Percentiles rank a stretch among this genome's conserved stretches.
These are phyloP conservation scores for Crithidia expoeki DNA, from an alignment of 208 protist species.

Conservation along the genomic window DNA sequence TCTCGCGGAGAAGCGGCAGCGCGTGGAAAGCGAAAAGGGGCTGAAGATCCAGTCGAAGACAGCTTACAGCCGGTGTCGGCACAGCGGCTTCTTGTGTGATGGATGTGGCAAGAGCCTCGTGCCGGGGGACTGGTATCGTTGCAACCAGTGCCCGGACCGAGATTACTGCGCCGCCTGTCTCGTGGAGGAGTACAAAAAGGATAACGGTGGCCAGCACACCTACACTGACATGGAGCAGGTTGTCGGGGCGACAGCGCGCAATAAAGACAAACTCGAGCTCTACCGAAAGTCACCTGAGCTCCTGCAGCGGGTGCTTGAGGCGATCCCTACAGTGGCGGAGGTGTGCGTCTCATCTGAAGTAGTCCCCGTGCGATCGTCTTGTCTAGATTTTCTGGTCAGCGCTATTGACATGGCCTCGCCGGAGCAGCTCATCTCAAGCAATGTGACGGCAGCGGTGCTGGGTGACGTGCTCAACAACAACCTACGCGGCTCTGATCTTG, in stretches of 20 bases:
- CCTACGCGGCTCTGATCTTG: constrained; percentile 48
- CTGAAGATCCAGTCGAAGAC: constrained; percentile 44
- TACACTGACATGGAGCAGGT: constrained; percentile 80
- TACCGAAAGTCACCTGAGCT: constrained; percentile 54
- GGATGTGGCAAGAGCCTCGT: constrained; percentile 51
- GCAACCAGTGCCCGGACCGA: constrained; percentile 75
- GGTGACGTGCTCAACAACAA: constrained; percentile 67
- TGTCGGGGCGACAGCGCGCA: constrained; percentile 25
- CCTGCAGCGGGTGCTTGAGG: constrained; percentile 53
- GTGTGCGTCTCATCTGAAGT: constrained; percentile 72
- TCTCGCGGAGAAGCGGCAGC: constrained; percentile 29
- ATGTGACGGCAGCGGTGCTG: constrained; percentile 38
- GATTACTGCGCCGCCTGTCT: constrained; percentile 81
- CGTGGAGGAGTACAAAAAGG: constrained; percentile 45
- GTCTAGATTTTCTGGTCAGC: constrained; percentile 65
- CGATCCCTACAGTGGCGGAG: constrained; percentile 57
- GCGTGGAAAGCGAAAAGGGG: constrained; percentile 34
- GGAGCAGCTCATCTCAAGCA: constrained; percentile 42
- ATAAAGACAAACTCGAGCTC: constrained; percentile 43
- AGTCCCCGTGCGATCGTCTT: constrained; percentile 38
- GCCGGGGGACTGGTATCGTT: constrained; percentile 79
- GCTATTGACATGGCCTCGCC: constrained; percentile 54
- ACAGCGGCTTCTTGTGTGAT: constrained; percentile 65
- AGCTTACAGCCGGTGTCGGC: constrained; percentile 28
- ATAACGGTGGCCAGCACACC: constrained; percentile 48